Conservation (phyloP, 2,329 filamentous ascomycete species). For the Talaromyces sp. region DNA sequence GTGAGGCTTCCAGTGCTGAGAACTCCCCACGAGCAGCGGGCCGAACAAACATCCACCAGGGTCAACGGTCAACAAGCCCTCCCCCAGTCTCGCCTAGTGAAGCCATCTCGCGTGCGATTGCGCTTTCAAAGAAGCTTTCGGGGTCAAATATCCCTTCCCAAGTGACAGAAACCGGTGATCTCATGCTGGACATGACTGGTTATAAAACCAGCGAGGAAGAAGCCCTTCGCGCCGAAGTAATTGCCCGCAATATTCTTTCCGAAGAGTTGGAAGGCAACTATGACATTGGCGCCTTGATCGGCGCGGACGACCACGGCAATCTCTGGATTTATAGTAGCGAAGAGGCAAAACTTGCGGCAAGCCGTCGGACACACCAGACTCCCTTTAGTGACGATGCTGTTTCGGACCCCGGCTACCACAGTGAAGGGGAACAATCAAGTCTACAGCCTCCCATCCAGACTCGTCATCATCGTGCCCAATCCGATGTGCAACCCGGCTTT, state of each 20-base stretch:
- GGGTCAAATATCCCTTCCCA: slow-evolving; percentile 87
- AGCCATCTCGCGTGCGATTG: slow-evolving; percentile 75
- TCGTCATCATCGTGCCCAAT: slow-evolving; percentile 55
- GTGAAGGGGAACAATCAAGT: slow-evolving; percentile 68
- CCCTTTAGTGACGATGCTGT: slow-evolving; percentile 67
- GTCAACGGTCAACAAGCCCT: slow-evolving; percentile 64
- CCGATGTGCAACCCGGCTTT: slow-evolving; percentile 64
- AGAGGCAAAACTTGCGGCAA: slow-evolving; percentile 85
- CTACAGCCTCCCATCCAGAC: slow-evolving; percentile 56
- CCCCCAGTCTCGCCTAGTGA: slow-evolving; percentile 67
- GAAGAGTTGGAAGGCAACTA: slow-evolving; percentile 94
- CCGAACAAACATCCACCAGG: slow-evolving; percentile 12
- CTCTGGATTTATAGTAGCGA: slow-evolving; percentile 99
- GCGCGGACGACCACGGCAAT: slow-evolving; percentile 91
- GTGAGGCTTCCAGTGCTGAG: slow-evolving; percentile 2
- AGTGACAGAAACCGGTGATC: slow-evolving; percentile 85
- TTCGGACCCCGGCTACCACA: slow-evolving; percentile 93
- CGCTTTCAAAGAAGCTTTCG: slow-evolving; percentile 79
- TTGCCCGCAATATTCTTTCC: slow-evolving; percentile 84
- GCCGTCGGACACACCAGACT: slow-evolving; percentile 52
- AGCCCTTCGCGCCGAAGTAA: slow-evolving; percentile 82
- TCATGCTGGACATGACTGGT: slow-evolving; percentile 97
- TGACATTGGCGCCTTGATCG: slow-evolving; percentile 91
- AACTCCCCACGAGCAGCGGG: slow-evolving; percentile 10
- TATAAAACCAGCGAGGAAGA: slow-evolving; percentile 95